These are phyloP conservation scores for Ceratocystis lukuohia DNA, from an alignment of 2,329 filamentous ascomycete genomes.

Conservation along the genomic window DNA sequence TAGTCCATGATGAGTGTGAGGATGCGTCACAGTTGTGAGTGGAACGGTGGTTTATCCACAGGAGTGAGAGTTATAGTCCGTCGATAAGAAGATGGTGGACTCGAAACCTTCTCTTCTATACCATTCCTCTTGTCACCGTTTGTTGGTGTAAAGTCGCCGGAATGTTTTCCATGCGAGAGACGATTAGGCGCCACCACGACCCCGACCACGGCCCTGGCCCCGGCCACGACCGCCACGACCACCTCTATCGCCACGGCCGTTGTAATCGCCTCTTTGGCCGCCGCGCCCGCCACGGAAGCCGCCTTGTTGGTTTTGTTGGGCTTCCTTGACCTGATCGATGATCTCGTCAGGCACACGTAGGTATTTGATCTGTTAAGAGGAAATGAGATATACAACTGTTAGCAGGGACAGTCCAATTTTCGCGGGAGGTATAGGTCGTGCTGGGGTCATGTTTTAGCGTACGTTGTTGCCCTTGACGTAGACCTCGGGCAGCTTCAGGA, in stretches of 20 bases:
- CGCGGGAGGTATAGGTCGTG: background rate
- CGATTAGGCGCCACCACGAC: conserved; percentile 25
- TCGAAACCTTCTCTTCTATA: background rate
- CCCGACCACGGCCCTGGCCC: conserved; percentile 29
- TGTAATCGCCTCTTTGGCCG: conserved; percentile 46
- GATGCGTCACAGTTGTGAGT: conserved; percentile 4
- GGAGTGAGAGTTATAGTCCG: background rate
- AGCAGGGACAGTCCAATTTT: background rate
- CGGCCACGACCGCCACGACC: conserved; percentile 38
- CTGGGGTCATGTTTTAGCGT: conserved; percentile 28
- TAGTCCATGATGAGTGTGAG: background rate
- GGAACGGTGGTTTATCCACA: background rate
- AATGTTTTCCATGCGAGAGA: background rate
- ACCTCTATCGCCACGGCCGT: conserved; percentile 42
- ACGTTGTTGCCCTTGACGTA: conserved; percentile 98
- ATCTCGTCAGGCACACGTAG: conserved; percentile 93
- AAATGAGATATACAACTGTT: conserved; percentile 21
- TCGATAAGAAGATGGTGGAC: background rate
- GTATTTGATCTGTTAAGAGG: conserved; percentile 75
- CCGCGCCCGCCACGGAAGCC: conserved; percentile 53
- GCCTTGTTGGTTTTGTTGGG: conserved; percentile 59
- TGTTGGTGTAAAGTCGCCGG: background rate
- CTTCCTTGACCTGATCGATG: conserved; percentile 84
- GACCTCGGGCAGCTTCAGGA: conserved; percentile 80
- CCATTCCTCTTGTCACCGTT: background rate